Base-by-base conservation (phyloP, 306 rosid species). In the Inga laurina region DNA sequence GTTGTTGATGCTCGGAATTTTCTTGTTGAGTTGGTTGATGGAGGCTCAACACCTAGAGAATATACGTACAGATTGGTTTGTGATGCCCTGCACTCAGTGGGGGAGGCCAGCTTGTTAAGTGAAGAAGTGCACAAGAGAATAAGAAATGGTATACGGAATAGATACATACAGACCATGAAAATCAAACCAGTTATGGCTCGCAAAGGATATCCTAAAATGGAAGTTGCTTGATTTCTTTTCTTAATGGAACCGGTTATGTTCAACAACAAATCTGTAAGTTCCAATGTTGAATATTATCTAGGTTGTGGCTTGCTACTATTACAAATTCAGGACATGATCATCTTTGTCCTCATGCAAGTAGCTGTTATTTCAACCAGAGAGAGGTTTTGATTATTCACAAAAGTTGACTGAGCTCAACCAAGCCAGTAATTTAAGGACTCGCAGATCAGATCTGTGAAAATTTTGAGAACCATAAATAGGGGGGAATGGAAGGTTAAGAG, bases 31-130 rank as follows among this genome's bases (percentile, higher is more conserved):
- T 64, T 91, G 88, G 90, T 92, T 71, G 89, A 90, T 74, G 91
- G 90, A 30, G 97, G 99, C 12, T 88, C 72, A 0, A 80, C 87
- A 32, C 99, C 98, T 34, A 89, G 99, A 78, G 99, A 95, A 67
- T 90, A 88, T 86, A 95, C 99, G 11, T 93, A 93, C 79, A 87
- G 74, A 54, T 76, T 93, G 75, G 91, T 95, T 62, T 88, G 93
- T 66, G 89, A 90, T 54, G 81, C 86, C 12, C 86, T 91, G 73
- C 49, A 74, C 43, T 71, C 79, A 1, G 70, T 86, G 3, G 98
- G 94, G 22, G 84, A 89, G 80, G 66, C 67, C 37, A 72, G 82
- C 51, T 83, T 84, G 79, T 82, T 91, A 59, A 88, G 76, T 8
- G 88, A 86, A 70, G 81, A 77, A 65, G 22, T 90, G 76, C 94